Base-by-base conservation (phyloP, 1,284 basidiomycete species). In the Sutorius eximius region DNA sequence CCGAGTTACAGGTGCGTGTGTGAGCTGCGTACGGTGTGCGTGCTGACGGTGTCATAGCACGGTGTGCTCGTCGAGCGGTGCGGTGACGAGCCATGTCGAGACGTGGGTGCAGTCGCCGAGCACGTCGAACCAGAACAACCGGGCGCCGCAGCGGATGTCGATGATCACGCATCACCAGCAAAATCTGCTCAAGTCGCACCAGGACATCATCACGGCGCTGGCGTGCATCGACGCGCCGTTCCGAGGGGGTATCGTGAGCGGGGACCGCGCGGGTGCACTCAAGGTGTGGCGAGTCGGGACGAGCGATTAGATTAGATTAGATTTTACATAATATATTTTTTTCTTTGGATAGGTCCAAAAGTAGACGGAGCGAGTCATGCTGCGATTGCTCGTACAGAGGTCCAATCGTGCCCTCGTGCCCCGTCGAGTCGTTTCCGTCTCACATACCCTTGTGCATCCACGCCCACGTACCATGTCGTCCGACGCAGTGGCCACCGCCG, bases 171-270 rank as follows among this genome's bases (percentile, higher is more conserved):
- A 87, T 51, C 88, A 86, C 63, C 92, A 95, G 65, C 86, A 92
- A 64, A 85, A 82, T 51, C 71, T 93, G 30, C 73, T 94, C 45
- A 86, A 82, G 64, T 78, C 85, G 2, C 93, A 96, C 65, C 89
- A 89, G 59, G 94, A 96, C 65, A 82, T 90, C 3, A 82, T 97
- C 24, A 92, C 89, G 2, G 84, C 89, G 3, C 70, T 96, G 22
- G 82, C 83, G 0, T 88, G 89, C 58, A 84, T 96, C 51, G 93
- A 96, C 60, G 82, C 88, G 0, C 93, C 93, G 0, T 96, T 95
- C 73, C 79, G 89, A 45, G 89, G 89, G 16, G 91, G 93, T 5
- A 80, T 95, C 42, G 82, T 96, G 11, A 94, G 90, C 59, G 93
- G 89, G 3, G 94, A 96, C 68, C 79, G 89, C 36, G 77, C 85